Evolutionary conservation across 257 asterid species (phyloP), one percentile per base, ranked within the genome.

Genomic region (Datura wrightii): DNA sequence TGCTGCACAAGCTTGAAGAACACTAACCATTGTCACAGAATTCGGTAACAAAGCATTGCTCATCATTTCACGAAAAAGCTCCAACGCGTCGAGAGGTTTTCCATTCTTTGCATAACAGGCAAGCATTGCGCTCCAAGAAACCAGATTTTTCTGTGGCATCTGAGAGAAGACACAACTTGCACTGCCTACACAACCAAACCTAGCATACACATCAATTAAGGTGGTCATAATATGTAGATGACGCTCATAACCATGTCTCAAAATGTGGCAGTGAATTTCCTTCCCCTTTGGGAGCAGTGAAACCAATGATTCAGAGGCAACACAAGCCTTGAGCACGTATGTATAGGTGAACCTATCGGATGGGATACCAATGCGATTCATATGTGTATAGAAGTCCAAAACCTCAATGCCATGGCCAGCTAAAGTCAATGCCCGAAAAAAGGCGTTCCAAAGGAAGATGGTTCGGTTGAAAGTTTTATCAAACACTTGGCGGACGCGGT

Each of bases 51-150:
- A 58, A 55, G 85, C 91, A 56, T 86, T 91, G 39, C 84, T 88
- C 93, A 95, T 89, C 95, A 94, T 90, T 85, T 91, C 90, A 10
- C 89, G 86, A 83, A 95, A 93, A 87, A 95, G 84, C 79, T 92
- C 91, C 44, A 94, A 89, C 3, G 98, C 98, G 31, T 93, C 96
- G 34, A 88, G 87, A 6, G 98, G 90, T 89, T 80, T 91, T 19
- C 90, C 95, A 10, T 94, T 95, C 89, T 92, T 95, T 0, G 97
- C 91, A 19, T 89, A 93, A 58, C 99, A 95, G 0, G 96, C 92
- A 34, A 95, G 92, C 97, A 95, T 91, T 5, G 99, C 97, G 69
- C 93, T 95, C 99, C 99, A 95, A 79, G 99, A 94, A 79, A 95
- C 99, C 80, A 94, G 89, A 87, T 94, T 95, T 87, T 90, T 96